Evolutionary conservation across 352 stramenopile genomes (phyloP), one percentile per base, ranked within the genome.

Genomic region (Pythium myriotylum): DNA sequence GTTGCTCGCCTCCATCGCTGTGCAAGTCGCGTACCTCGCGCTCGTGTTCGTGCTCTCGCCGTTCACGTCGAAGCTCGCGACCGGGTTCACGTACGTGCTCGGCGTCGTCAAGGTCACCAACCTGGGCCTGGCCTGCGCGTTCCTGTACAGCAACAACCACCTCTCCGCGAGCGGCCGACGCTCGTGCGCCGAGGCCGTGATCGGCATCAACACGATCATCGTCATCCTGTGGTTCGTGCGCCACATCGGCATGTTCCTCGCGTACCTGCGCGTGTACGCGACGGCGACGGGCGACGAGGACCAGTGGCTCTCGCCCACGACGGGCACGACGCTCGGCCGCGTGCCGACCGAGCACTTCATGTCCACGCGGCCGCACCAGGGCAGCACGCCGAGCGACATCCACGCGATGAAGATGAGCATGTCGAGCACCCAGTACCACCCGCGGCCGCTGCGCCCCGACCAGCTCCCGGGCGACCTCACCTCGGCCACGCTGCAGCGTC

Each of bases 91-190:
- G 53, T 86, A 85, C 52, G 73, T 57, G 0, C 52, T 90, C n/a
- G 54, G 65, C 14, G 32, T 74, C 26, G 69, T 86, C 54, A 87
- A 86, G 65, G 78, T 90, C 26, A 29, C 81, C 14, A 90, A 90
- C 62, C 81, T 81, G 17, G 63, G 61, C 0, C 26, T 90, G 17
- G 75, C 72, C 7, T 84, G 87, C 39, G 68, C 74, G 37, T 90
- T 86, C 58, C 67, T 90, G 2, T 73, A 81, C 59, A 77, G 74
- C 43, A 46, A 86, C 58, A 88, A 86, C 62, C 72, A 88, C 17
- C 27, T 71, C 17, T 79, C 80, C 56, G 64, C 55, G 16, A 73
- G 84, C 64, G 70, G 76, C 0, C 68, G 76, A 16, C 73, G 70
- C 40, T 62, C 27, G 17, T 60, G 83, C 12, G 80, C 77, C 2